Evolutionary conservation across 805 yeast species (phyloP).

Genomic region (Wickerhamomyces xylosicus): DNA sequence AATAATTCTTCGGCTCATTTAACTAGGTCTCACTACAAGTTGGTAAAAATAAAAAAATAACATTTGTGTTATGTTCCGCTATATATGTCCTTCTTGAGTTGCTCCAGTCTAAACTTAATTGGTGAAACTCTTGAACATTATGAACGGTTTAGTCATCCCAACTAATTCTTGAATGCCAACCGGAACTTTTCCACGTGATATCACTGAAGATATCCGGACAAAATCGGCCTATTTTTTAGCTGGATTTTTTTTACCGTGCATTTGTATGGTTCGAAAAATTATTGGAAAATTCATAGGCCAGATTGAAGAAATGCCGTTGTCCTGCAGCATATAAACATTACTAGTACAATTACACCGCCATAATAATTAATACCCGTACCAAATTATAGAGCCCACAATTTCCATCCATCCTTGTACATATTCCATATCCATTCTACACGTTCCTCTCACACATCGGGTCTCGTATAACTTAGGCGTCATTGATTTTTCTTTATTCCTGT

Average conservation of each 20-base stretch:
- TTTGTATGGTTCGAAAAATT: constrained; percentile 1
- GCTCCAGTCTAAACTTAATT: too few relatives aligned
- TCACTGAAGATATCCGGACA: too few relatives aligned
- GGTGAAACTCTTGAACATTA: too few relatives aligned
- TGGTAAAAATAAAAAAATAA: too few relatives aligned
- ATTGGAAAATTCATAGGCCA: background rate
- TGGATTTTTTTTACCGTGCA: background rate
- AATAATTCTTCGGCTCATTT: too few relatives aligned
- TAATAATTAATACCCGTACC: background rate
- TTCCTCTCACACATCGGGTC: background rate
- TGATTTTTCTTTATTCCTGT: too few relatives aligned
- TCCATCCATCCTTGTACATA: background rate
- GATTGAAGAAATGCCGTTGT: background rate
- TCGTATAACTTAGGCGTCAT: background rate
- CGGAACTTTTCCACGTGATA: too few relatives aligned
- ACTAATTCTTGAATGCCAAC: too few relatives aligned
- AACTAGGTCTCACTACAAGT: too few relatives aligned
- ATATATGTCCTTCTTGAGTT: too few relatives aligned
- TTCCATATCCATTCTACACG: background rate
- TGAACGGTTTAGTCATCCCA: too few relatives aligned
- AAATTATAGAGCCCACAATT: background rate
- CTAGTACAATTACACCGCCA: background rate
- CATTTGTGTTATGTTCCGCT: too few relatives aligned
- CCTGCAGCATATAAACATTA: background rate
- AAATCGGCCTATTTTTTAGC: background rate